Base-by-base conservation (phyloP, 371 early-diverging fungal genomes). In the Phascolomyces articulosus region DNA sequence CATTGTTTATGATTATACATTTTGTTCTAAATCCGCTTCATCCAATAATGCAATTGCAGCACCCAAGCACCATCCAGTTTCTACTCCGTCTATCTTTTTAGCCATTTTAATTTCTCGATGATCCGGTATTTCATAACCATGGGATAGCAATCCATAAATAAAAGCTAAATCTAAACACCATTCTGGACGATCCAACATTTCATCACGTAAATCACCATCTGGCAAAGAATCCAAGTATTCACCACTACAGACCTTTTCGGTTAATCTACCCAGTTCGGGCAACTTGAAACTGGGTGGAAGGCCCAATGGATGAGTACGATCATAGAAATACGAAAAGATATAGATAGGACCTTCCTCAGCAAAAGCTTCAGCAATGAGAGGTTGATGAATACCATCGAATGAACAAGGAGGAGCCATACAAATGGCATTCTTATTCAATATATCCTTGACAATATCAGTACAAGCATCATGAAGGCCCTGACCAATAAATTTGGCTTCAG, bases 51-150 rank as follows among this genome's bases (percentile, higher is more conserved):
- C 85, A 63, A 98, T 91, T 23, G 96, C 89, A 8, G 96, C 96
- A 24, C 98, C 98, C 27, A 98, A 75, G 69, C 95, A 94, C 98
- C 98, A 98, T 8, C 98, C 98, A 7, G 96, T 96, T 72, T 98
- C 97, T 31, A 95, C 87, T 26, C 88, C 93, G 38, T 91, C 85
- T 64, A 98, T 95, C 85, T 96, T 96, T 73, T 96, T 95, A n/a
- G 95, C 91, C 21, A 92, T 87, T 54, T 86, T 86, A 11, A 98
- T 68, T 15, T 77, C 77, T 26, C 95, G 78, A n/a, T 84, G 74
- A 48, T 83, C 80, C 3, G 91, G 86, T 48, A 98, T 87, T 40
- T 91, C 93, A 66, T 96, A 96, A 2, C 97, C 98, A 70, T 84
- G 83, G 18, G 83, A 85, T 23, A 98, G 79, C 56, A 98, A 74